Evolutionary conservation across 23 red algal species (phyloP).

Genomic region (Gracilaria domingensis): DNA sequence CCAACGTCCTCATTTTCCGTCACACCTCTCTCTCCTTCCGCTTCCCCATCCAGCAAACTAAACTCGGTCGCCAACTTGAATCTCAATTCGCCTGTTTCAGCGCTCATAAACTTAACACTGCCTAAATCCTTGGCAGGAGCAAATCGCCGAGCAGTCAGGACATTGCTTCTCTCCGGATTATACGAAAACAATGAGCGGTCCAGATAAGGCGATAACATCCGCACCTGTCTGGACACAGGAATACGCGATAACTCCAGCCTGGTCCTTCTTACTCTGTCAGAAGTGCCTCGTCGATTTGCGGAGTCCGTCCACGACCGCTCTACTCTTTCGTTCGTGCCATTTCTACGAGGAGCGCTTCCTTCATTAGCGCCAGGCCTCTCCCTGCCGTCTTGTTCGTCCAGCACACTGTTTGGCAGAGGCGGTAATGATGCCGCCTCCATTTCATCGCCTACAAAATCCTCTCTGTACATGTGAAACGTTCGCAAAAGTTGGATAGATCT

Average conservation of each 20-base stretch:
- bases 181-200: slow-evolving; percentile 86
- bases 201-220: slow-evolving; percentile 69
- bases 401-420: slow-evolving; percentile 8
- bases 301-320: not conserved
- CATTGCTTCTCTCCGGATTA: slow-evolving; percentile 52
- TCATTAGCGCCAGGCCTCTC: not conserved
- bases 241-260: slow-evolving; percentile 42
- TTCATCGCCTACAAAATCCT: slow-evolving; percentile 47
- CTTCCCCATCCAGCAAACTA: not conserved
- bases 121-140: slow-evolving; percentile 30
- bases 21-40: not conserved
- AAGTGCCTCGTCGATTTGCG: not conserved
- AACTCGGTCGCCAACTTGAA: slow-evolving; percentile 62
- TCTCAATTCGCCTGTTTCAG: slow-evolving; percentile 39
- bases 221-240: slow-evolving; percentile 65
- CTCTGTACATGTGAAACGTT: slow-evolving; percentile 34
- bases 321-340: not conserved
- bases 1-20: slow-evolving; percentile 6
- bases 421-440: slow-evolving; percentile 34
- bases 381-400: not conserved
- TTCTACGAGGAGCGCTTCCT: not conserved
- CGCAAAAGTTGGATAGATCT: slow-evolving; percentile 48
- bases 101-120: slow-evolving; percentile 76
- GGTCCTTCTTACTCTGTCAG: slow-evolving; percentile 18
- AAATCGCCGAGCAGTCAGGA: slow-evolving; percentile 64